Percentiles rank a stretch among this genome's conserved stretches.
Conservation (phyloP, 306 rosid genomes). For the Quercus bicolor region DNA sequence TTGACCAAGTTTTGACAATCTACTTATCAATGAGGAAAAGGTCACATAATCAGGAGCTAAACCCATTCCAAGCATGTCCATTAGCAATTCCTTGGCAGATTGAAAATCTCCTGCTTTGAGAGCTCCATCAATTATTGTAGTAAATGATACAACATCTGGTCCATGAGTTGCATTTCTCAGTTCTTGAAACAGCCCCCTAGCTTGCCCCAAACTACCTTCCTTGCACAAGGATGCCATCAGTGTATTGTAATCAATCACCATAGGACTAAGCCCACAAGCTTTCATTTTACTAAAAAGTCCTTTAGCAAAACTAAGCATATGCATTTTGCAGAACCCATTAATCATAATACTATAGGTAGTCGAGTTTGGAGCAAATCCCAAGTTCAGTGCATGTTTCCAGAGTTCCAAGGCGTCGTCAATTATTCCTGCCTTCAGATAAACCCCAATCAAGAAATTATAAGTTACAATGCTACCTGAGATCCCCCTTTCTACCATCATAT, state of each 20-base stretch:
- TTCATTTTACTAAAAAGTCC: slow-evolving; percentile 61
- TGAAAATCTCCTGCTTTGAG: slow-evolving; percentile 64
- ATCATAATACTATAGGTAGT: slow-evolving; percentile 56
- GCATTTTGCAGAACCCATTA: slow-evolving; percentile 78
- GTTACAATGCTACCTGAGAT: slow-evolving; percentile 45
- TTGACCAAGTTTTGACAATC: slow-evolving; percentile 55
- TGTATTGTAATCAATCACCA: slow-evolving; percentile 49
- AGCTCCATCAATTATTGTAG: slow-evolving; percentile 57
- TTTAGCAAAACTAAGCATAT: slow-evolving; percentile 59
- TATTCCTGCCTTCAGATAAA: slow-evolving; percentile 45
- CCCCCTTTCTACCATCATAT: slow-evolving; percentile 58
- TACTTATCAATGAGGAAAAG: slow-evolving; percentile 56
- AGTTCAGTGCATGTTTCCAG: slow-evolving; percentile 51
- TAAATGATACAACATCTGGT: slow-evolving; percentile 60
- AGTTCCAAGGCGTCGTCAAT: slow-evolving; percentile 42
- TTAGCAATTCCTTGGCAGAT: slow-evolving; percentile 49
- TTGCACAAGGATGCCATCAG: slow-evolving; percentile 63
- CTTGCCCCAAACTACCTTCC: slow-evolving; percentile 73
- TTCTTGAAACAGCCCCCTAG: slow-evolving; percentile 63
- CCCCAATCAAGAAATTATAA: slow-evolving; percentile 57
- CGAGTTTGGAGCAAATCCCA: slow-evolving; percentile 52
- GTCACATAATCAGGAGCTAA: slow-evolving; percentile 56
- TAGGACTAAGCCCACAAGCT: slow-evolving; percentile 54
- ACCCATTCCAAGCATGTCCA: slow-evolving; percentile 50
- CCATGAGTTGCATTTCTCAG: slow-evolving; percentile 38